Evolutionary conservation across 345 rosid genomes (phyloP).

Genomic region (Salix exigua): DNA sequence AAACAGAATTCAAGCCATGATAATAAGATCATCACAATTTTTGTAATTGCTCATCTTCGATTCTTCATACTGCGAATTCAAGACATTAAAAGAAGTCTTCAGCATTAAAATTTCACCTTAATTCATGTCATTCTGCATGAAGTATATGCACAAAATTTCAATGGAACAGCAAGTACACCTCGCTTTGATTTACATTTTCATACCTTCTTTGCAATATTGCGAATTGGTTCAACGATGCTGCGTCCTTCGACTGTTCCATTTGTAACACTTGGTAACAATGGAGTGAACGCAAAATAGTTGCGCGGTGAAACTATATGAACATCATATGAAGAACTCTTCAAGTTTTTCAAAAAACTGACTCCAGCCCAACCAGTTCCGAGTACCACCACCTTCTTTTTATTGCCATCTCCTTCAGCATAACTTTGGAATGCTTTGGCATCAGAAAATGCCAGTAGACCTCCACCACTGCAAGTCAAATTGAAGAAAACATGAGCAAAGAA

Average conservation of each 20-base stretch:
- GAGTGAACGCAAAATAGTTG: constrained; percentile 78
- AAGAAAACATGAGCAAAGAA: too few species aligned
- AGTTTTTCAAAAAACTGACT: constrained; percentile 58
- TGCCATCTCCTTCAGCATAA: neutral
- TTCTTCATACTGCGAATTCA: too few species aligned
- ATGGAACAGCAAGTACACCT: neutral
- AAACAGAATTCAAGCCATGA: neutral
- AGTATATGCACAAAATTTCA: too few species aligned
- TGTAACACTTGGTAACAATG: constrained; percentile 76
- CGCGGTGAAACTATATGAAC: constrained; percentile 73
- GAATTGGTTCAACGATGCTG: constrained; percentile 79
- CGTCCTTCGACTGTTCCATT: constrained; percentile 86
- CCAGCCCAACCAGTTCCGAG: constrained; percentile 88
- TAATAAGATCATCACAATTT: neutral
- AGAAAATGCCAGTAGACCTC: constrained; percentile 19
- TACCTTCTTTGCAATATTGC: constrained; percentile 58
- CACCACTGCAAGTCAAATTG: constrained; percentile 8
- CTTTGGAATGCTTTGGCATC: constrained; percentile 20
- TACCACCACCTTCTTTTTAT: constrained; percentile 71
- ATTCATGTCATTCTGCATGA: neutral
- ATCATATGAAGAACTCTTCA: constrained; percentile 52
- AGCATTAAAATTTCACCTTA: neutral
- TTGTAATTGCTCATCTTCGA: too few species aligned
- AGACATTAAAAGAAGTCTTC: too few species aligned
- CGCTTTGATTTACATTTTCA: neutral